Conservation (phyloP, 2,329 filamentous ascomycete genomes). For the Aureobasidium sp. region DNA sequence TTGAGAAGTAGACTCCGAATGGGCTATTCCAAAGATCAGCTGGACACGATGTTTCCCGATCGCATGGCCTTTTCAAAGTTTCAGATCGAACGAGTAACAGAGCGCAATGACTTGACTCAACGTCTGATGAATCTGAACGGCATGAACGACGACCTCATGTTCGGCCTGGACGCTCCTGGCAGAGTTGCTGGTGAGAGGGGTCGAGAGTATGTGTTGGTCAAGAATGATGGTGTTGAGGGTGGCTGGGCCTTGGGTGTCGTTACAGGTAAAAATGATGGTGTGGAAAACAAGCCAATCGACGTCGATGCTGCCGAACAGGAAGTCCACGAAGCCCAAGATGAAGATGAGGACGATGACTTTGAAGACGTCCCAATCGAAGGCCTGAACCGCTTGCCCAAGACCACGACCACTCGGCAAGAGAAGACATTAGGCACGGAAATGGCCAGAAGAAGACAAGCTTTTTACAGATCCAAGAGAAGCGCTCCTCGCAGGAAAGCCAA, state of each 20-base stretch:
- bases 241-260: constrained; percentile 96
- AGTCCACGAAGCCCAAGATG: constrained; percentile 46
- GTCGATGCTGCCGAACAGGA: constrained; percentile 59
- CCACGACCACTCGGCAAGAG: constrained; percentile 26
- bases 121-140: constrained; percentile 90
- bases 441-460: constrained; percentile 39
- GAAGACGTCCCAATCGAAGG: constrained; percentile 92
- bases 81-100: constrained; percentile 87
- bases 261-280: constrained; percentile 69
- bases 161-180: constrained; percentile 52
- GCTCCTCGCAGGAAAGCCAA: constrained; percentile 19
- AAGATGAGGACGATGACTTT: constrained; percentile 68
- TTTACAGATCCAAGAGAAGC: constrained; percentile 37
- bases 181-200: constrained; percentile 79
- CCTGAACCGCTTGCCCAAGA: constrained; percentile 71
- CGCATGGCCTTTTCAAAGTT: constrained; percentile 96
- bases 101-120: constrained; percentile 91
- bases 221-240: constrained; percentile 89
- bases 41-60: constrained; percentile 94
- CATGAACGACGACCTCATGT: constrained; percentile 70
- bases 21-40: constrained; percentile 92
- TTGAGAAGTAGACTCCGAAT: constrained; percentile 83
- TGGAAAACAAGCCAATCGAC: constrained; percentile 83
- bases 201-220: constrained; percentile 91
- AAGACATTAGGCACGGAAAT: constrained; percentile 3